Conservation (phyloP, 371 early-diverging fungal genomes). For the Catenaria anguillulae region DNA sequence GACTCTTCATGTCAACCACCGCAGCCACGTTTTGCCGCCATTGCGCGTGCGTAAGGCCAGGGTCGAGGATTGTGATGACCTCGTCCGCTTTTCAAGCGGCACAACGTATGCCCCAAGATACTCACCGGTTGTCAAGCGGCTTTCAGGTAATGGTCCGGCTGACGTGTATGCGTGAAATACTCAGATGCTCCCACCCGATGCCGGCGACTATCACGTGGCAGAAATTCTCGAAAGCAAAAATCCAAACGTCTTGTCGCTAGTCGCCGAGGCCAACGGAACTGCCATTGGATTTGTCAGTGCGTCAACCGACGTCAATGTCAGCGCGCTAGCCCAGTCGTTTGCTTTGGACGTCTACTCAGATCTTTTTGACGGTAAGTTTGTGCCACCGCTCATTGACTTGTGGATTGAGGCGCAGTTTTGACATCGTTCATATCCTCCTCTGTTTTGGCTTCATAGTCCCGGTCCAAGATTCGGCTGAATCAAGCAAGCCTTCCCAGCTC, state of each 20-base stretch:
- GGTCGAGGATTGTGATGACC: slow-evolving; percentile 36
- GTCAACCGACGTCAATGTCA: not conserved
- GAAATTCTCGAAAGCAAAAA: slow-evolving; percentile 22
- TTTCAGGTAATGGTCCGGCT: too few relatives aligned
- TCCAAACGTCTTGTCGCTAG: slow-evolving; percentile 19
- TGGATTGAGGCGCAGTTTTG: not conserved
- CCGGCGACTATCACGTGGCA: slow-evolving; percentile 24
- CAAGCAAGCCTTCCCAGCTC: too few relatives aligned
- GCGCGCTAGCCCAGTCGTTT: not conserved
- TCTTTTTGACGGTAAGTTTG: slow-evolving; percentile 7
- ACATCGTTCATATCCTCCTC: too few relatives aligned
- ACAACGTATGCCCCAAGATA: slow-evolving; percentile 15
- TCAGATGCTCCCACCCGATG: slow-evolving; percentile 15
- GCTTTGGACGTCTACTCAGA: not conserved
- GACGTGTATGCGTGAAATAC: too few relatives aligned
- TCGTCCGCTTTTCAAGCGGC: slow-evolving; percentile 27
- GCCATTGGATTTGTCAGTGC: slow-evolving; percentile 1
- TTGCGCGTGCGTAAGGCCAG: slow-evolving; percentile 22
- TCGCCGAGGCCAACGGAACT: slow-evolving; percentile 18
- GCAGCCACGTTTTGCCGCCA: slow-evolving; percentile 19
- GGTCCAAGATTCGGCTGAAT: not conserved
- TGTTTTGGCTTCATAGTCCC: too few relatives aligned
- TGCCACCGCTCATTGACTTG: not conserved
- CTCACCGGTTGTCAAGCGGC: not conserved
- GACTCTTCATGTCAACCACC: slow-evolving; percentile 17